Evolutionary conservation across 2,329 filamentous ascomycete genomes (phyloP).

Genomic region (Parafenestella ontariensis): DNA sequence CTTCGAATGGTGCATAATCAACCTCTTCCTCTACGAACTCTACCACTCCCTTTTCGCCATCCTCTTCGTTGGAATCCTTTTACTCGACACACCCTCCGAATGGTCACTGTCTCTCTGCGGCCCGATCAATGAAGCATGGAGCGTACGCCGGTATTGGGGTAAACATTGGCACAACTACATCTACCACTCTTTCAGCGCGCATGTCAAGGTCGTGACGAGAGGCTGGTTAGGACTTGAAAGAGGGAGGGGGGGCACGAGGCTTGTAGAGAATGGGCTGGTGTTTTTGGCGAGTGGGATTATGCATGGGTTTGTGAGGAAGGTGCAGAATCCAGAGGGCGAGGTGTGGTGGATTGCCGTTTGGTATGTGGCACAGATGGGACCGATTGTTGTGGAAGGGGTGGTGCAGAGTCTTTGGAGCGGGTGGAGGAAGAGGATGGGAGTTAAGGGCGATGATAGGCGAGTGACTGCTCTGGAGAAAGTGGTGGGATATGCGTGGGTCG

Average conservation of each 20-base stretch:
- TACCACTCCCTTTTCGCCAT: constrained; percentile 20
- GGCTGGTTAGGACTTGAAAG: constrained; percentile 12
- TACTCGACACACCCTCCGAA: constrained; percentile 10
- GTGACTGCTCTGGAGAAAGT: constrained; percentile 9
- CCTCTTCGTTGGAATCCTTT: constrained; percentile 11
- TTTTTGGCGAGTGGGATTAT: constrained; percentile 23
- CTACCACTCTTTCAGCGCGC: constrained; percentile 17
- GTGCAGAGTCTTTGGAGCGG: constrained; percentile 12
- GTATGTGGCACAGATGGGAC: constrained; percentile 26
- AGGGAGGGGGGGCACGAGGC: constrained; percentile 1
- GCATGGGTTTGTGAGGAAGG: constrained; percentile 21
- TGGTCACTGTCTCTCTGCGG: constrained; percentile 11
- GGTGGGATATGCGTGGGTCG: constrained; percentile 23
- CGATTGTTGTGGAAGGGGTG: constrained; percentile 20
- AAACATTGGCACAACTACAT: constrained; percentile 32
- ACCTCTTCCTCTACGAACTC: constrained; percentile 19
- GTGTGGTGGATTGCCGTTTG: constrained; percentile 19
- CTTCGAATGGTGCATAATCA: constrained; percentile 16
- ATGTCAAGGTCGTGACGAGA: constrained; percentile 22
- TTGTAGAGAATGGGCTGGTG: constrained; percentile 26
- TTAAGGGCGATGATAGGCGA: not conserved
- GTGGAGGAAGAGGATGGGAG: not conserved
- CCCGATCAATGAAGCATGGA: constrained; percentile 2
- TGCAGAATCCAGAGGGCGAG: constrained; percentile 11
- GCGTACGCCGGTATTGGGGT: constrained; percentile 25